Base-by-base conservation (phyloP, 495 filamentous ascomycete species). In the Penicillium lividum region DNA sequence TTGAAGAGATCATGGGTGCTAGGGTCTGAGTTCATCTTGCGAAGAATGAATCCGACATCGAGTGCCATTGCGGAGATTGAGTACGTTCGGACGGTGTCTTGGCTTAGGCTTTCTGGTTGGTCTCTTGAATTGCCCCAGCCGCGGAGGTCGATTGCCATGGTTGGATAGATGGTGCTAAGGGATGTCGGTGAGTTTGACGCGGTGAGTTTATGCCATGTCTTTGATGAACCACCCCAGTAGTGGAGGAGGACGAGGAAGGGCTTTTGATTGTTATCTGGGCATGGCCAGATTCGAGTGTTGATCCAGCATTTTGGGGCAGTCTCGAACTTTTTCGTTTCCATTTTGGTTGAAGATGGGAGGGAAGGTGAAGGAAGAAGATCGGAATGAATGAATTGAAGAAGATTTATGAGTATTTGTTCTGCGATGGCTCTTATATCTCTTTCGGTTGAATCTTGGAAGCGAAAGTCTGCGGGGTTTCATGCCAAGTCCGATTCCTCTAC, bases 161-260 rank as follows among this genome's bases (percentile, higher is more conserved):
- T 72, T 10, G 67, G 66, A 43, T 72, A 71, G 0, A 40, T 5
- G 10, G 53, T 16, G 11, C 61, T 59, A 6, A 68, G 27, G 0
- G 62, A 62, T 10, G 51, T 62, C 1, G 60, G 45, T 0, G 65
- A 71, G 13, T 68, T 52, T 0, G 64, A 47, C 7, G 61, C 59
- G 7, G 63, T 70, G 38, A 77, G 55, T 13, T 68, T 65, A 57
- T 65, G 54, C 67, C 68, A 77, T n/a, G 75, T 77, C 2, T 50
- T 57, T 13, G 72, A 70, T 28, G 71, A 74, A 33, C 76, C 77
- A 38, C 77, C 77, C 74, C 75, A 78, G 65, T 78, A 76, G 54
- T 78, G 74, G 18, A 78, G 64, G 46, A 77, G 77, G 18, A 77
- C 57, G 4, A 78, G 54, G 1, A 72, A 56, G 7, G 70, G 66